Conservation (phyloP, 768 basidiomycete species). For the Boletus reticulatus region DNA sequence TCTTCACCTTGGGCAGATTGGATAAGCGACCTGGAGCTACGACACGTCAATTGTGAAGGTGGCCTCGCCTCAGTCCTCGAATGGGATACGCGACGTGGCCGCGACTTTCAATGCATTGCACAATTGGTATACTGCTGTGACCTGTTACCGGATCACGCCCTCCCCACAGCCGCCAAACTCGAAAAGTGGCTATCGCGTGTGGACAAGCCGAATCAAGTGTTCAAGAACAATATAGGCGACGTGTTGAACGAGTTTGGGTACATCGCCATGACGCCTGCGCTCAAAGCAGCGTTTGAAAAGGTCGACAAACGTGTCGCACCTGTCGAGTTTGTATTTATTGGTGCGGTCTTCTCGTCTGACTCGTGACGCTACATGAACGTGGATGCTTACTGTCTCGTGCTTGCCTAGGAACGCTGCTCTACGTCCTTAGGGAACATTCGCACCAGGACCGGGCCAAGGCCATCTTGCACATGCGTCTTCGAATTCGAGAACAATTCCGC, state of each 20-base stretch:
- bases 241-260: constrained; percentile 54
- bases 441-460: constrained; percentile 51
- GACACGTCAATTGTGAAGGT: constrained; percentile 54
- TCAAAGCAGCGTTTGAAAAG: constrained; percentile 49
- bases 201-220: constrained; percentile 41
- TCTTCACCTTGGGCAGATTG: constrained; percentile 68
- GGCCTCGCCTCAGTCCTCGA: constrained; percentile 56
- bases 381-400: background rate
- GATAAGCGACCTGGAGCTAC: constrained; percentile 56
- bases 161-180: constrained; percentile 55
- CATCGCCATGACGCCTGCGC: constrained; percentile 41
- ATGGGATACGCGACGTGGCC: constrained; percentile 69
- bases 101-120: constrained; percentile 73
- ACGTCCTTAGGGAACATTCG: constrained; percentile 42
- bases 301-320: constrained; percentile 66
- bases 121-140: constrained; percentile 69
- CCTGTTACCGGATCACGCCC: constrained; percentile 41
- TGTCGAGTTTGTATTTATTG: constrained; percentile 78
- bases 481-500: constrained; percentile 52
- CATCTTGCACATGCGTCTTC: constrained; percentile 54
- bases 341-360: constrained; percentile 36
- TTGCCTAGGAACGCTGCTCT: constrained; percentile 64
- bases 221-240: constrained; percentile 53
- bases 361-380: background rate
- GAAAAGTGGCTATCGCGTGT: constrained; percentile 41